phyloP scores from a whole-genome alignment of 176 grass and related monocot species.

The Musa beccarii region DNA sequence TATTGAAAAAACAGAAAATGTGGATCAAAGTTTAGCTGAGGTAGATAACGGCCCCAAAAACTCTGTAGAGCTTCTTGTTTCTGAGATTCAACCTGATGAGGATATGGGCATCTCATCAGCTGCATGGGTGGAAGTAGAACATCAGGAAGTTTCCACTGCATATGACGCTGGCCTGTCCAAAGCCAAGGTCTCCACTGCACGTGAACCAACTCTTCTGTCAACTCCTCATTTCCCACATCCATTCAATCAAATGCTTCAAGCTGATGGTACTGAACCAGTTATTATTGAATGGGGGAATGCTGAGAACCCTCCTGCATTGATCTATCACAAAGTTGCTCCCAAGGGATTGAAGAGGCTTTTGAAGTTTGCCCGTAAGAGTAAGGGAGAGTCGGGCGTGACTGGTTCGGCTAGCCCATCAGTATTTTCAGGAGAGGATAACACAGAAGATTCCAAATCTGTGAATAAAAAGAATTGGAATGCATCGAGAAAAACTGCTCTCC shows the following conservation, averaged over 20 bases:
- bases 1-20: slow-evolving; percentile 71
- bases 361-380: slow-evolving; percentile 91
- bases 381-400: slow-evolving; percentile 55
- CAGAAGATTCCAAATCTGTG: slow-evolving; percentile 50
- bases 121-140: slow-evolving; percentile 91
- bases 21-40: slow-evolving; percentile 38
- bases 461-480: slow-evolving; percentile 26
- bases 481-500: slow-evolving; percentile 2
- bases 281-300: slow-evolving; percentile 99
- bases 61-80: slow-evolving; percentile 28
- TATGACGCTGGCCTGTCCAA: slow-evolving; percentile 40
- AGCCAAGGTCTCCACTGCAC: slow-evolving; percentile 30
- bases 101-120: slow-evolving; percentile 87
- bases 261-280: slow-evolving; percentile 79
- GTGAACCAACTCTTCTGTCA: slow-evolving; percentile 36
- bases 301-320: slow-evolving; percentile 83
- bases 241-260: slow-evolving; percentile 96
- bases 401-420: slow-evolving; percentile 56
- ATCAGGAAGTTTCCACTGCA: slow-evolving; percentile 45
- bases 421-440: slow-evolving; percentile 79
- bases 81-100: slow-evolving; percentile 61
- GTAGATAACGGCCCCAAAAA: slow-evolving; percentile 39
- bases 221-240: slow-evolving; percentile 75
- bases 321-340: slow-evolving; percentile 88
- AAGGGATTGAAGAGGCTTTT: slow-evolving; percentile 97